A percentile compares a stretch with the other conserved stretches of the same genome.
phyloP scores from a whole-genome alignment of 441 rosid species.

The Pelargonium citronellum region DNA sequence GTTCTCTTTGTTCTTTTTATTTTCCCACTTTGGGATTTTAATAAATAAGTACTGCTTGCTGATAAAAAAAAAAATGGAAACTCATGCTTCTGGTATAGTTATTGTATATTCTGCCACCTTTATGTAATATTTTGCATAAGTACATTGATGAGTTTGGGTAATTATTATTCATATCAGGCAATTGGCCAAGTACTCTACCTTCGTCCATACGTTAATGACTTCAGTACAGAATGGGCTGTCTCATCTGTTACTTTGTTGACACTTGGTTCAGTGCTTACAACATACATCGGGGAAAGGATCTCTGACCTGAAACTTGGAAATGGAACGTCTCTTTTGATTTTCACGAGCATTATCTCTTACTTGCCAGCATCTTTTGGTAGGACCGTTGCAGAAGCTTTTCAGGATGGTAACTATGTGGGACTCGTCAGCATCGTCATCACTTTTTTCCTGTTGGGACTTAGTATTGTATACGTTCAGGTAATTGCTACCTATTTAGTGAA shows the following conservation, averaged over 20 bases:
- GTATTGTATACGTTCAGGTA: conserved; percentile 98
- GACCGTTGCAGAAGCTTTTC: conserved; percentile 69
- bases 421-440: conserved; percentile 59
- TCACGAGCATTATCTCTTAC: conserved; percentile 93
- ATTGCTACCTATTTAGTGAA: conserved; percentile 17
- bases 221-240: conserved; percentile 77
- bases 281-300: conserved; percentile 82
- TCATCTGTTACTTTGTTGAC: conserved; percentile 76
- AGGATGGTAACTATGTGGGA: conserved; percentile 89
- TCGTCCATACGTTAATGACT: conserved; percentile 86
- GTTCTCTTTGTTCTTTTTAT: too few species aligned
- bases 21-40: too few species aligned
- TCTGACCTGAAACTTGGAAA: conserved; percentile 94
- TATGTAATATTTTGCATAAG: not conserved
- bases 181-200: conserved; percentile 87
- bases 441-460: conserved; percentile 74
- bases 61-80: not conserved
- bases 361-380: conserved; percentile 96
- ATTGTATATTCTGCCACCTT: not conserved
- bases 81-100: conserved; percentile 1
- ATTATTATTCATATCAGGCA: conserved; percentile 43
- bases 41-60: too few species aligned
- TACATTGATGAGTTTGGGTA: not conserved
- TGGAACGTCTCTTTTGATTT: conserved; percentile 87
- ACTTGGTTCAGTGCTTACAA: conserved; percentile 81